Base-by-base conservation (phyloP, 2,329 filamentous ascomycete genomes). In the Colletotrichum sp. region DNA sequence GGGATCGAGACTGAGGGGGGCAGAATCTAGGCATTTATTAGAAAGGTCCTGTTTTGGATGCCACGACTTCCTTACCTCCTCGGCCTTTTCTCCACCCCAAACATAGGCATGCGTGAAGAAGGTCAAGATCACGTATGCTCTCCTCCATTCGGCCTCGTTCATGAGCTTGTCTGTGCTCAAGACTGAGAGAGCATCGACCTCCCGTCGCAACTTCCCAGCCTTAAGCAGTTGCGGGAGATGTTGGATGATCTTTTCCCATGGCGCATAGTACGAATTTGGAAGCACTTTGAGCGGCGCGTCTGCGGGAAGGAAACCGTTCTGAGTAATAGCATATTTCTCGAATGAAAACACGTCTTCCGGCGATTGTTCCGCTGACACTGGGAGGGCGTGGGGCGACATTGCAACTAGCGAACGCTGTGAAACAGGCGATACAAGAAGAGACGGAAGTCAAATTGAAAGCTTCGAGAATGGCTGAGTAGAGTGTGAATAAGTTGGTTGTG, bases 41-140 rank as follows among this genome's bases (percentile, higher is more conserved):
- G 83, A 78, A 73, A 71, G 21, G n/a, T n/a, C 16, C 28, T 38
- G 13, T 52, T 15, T n/a, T 60, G 4, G 21, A 8, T 4, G 8
- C 9, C 12, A 12, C 26, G n/a, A 8, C 24, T 30, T 43, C 69
- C 85, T 79, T 80, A 95, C 94, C 85, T 97, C 94, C 76, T 90
- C 88, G 3, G 96, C 94, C 71, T 87, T 89, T 58, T 94, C 91
- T 26, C 94, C 95, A 71, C 95, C 95, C 96, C 96, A 98, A 24
- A 98, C 92, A 83, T 98, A 98, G 12, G 92, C 93, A 83, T 98
- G 95, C 1, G 95, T 89, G 71, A 98, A 89, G 80, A 97, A 97
- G 0, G 91, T 92, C 56, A 98, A 87, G 9, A 97, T 88, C 4
- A 93, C 89, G 83, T 97, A 98, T 71, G 95, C 95, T 78, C 96